These are phyloP conservation scores for Dalbergia oliveri DNA, from an alignment of 306 rosid species.

Conservation along the genomic window DNA sequence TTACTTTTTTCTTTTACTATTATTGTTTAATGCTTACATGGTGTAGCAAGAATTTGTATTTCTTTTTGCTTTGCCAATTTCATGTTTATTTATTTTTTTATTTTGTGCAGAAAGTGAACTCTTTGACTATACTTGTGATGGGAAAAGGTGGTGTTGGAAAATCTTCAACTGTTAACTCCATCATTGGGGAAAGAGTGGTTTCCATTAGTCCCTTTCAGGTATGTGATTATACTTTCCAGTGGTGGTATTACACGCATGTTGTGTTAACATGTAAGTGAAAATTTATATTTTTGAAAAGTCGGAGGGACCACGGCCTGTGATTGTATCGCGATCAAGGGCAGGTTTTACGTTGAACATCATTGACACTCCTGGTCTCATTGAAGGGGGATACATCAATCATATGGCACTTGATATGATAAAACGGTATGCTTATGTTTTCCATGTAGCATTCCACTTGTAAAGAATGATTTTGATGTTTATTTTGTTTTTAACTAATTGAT, in stretches of 20 bases:
- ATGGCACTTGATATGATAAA: constrained; percentile 81
- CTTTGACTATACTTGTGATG: constrained; percentile 94
- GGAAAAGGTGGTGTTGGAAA: constrained; percentile 99
- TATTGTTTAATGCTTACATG: background rate
- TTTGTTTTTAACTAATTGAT: background rate
- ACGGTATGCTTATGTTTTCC: constrained; percentile 53
- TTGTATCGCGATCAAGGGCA: constrained; percentile 84
- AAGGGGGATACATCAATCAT: constrained; percentile 92
- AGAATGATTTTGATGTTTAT: constrained; percentile 23
- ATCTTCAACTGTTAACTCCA: constrained; percentile 92
- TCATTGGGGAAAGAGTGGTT: constrained; percentile 89
- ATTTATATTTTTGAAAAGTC: constrained; percentile 58
- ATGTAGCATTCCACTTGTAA: background rate
- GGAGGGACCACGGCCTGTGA: constrained; percentile 88
- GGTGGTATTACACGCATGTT: constrained; percentile 1
- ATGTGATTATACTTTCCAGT: background rate
- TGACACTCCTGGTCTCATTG: constrained; percentile 98
- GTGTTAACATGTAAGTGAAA: constrained; percentile 17
- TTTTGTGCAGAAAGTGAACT: constrained; percentile 74
- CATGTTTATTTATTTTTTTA: background rate
- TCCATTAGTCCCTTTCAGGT: constrained; percentile 96
- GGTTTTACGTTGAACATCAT: constrained; percentile 90
- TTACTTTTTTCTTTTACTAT: background rate
- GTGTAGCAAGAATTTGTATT: background rate
- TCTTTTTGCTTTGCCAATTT: background rate